Conservation (phyloP, 2,329 filamentous ascomycete species). For the Bertia moriformis region DNA sequence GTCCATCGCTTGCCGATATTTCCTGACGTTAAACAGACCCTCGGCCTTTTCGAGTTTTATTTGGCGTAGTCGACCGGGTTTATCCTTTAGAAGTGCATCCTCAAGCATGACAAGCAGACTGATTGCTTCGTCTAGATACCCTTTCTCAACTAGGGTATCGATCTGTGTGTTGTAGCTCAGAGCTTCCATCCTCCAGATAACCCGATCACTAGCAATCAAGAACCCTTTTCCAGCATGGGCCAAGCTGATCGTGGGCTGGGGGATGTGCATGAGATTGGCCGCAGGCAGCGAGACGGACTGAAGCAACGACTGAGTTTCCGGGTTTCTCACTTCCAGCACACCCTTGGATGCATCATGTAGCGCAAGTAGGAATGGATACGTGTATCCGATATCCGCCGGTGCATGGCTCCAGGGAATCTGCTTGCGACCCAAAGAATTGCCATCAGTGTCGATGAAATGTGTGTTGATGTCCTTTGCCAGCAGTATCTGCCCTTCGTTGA, state of each 20-base stretch:
- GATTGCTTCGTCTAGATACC: slow-evolving; percentile 50
- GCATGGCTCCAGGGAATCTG: slow-evolving; percentile 48
- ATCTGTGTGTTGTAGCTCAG: slow-evolving; percentile 52
- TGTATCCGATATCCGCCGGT: slow-evolving; percentile 53
- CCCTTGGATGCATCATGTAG: slow-evolving; percentile 43
- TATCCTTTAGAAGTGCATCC: slow-evolving; percentile 44
- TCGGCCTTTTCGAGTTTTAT: slow-evolving; percentile 52
- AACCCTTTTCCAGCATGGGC: slow-evolving; percentile 59
- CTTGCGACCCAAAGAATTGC: slow-evolving; percentile 39
- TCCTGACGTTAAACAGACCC: slow-evolving; percentile 40
- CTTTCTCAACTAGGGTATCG: slow-evolving; percentile 39
- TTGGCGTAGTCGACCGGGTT: slow-evolving; percentile 41
- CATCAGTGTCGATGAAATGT: slow-evolving; percentile 47
- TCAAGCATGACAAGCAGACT: slow-evolving; percentile 51
- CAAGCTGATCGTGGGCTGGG: slow-evolving; percentile 53
- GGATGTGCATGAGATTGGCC: slow-evolving; percentile 48
- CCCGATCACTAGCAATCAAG: slow-evolving; percentile 48
- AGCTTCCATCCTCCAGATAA: slow-evolving; percentile 55
- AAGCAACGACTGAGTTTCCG: slow-evolving; percentile 47
- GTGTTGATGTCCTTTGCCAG: slow-evolving; percentile 56
- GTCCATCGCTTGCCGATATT: slow-evolving; percentile 48
- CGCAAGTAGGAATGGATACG: slow-evolving; percentile 49
- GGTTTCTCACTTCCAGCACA: slow-evolving; percentile 46
- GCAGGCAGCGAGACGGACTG: slow-evolving; percentile 48
- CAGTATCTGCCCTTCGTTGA: slow-evolving; percentile 44